Evolutionary conservation across 305 asterid species (phyloP).

Genomic region (Fraxinus velutina): DNA sequence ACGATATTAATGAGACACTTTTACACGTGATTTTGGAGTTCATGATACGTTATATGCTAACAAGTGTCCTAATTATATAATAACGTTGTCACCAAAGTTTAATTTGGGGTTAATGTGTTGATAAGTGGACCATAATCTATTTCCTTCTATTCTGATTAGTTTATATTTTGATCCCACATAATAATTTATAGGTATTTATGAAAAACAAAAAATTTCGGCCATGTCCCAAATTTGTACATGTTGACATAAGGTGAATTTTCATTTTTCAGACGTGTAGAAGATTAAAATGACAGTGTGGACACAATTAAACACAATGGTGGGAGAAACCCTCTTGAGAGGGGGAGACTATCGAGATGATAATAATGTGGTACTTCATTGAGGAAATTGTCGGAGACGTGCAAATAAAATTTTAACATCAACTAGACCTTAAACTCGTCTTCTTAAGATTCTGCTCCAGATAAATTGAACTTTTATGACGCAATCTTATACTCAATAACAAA

Average conservation of each 20-base stretch:
- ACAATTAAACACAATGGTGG: not conserved
- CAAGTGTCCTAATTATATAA: slow-evolving; percentile 28
- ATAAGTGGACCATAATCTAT: not conserved
- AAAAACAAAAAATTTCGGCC: not conserved
- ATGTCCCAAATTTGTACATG: not conserved
- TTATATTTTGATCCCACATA: not conserved
- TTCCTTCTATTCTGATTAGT: not conserved
- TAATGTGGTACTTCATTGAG: not conserved
- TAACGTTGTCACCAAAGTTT: not conserved
- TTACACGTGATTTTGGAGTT: slow-evolving; percentile 30
- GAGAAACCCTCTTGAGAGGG: not conserved
- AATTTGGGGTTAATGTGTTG: not conserved
- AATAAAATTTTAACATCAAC: not conserved
- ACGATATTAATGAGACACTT: slow-evolving; percentile 13
- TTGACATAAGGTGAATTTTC: not conserved
- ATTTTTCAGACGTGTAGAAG: not conserved
- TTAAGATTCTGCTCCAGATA: not conserved
- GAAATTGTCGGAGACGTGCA: not conserved
- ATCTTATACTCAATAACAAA: not conserved
- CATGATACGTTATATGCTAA: not conserved
- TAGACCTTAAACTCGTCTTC: not conserved
- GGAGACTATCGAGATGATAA: not conserved
- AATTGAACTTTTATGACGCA: not conserved
- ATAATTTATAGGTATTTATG: slow-evolving; percentile 2
- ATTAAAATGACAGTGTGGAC: not conserved